Evolutionary conservation across 1,139 yeast species (phyloP).

Genomic region (Pneumocystis carinii): DNA sequence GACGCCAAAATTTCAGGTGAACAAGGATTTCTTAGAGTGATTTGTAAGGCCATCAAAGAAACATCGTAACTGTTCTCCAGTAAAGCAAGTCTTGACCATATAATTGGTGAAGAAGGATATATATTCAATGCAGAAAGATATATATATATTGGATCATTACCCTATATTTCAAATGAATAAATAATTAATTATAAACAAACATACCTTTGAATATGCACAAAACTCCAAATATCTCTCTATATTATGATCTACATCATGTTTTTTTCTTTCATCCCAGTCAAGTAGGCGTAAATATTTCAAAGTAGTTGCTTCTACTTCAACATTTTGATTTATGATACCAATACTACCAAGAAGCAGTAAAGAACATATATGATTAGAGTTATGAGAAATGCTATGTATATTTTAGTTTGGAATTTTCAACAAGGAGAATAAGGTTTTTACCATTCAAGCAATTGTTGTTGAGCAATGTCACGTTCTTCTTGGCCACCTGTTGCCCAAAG

Average conservation of each 20-base stretch:
- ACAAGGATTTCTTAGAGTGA: background rate
- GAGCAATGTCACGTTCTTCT: slow-evolving; percentile 53
- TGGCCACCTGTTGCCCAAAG: slow-evolving; percentile 57
- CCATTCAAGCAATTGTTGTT: slow-evolving; percentile 32
- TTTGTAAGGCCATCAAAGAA: background rate
- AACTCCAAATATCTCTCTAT: background rate
- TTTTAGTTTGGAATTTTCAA: slow-evolving; percentile 9
- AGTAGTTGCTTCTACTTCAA: slow-evolving; percentile 29
- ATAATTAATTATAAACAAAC: background rate
- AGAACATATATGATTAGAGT: slow-evolving; percentile 44
- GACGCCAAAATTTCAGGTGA: background rate
- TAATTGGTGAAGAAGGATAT: background rate
- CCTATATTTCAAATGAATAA: background rate
- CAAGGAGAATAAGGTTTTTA: background rate
- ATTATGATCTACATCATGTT: background rate
- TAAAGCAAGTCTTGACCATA: background rate
- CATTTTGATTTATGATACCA: slow-evolving; percentile 47
- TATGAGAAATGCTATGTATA: slow-evolving; percentile 45
- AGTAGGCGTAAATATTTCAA: slow-evolving; percentile 36
- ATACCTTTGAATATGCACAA: background rate
- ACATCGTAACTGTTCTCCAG: background rate
- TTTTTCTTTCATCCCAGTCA: background rate
- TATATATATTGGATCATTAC: background rate
- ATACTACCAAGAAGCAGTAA: slow-evolving; percentile 70
- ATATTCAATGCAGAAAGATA: slow-evolving; percentile 3